phyloP scores from a whole-genome alignment of 2,329 filamentous ascomycete genomes.

The Phyllosticta paracitricarpa region DNA sequence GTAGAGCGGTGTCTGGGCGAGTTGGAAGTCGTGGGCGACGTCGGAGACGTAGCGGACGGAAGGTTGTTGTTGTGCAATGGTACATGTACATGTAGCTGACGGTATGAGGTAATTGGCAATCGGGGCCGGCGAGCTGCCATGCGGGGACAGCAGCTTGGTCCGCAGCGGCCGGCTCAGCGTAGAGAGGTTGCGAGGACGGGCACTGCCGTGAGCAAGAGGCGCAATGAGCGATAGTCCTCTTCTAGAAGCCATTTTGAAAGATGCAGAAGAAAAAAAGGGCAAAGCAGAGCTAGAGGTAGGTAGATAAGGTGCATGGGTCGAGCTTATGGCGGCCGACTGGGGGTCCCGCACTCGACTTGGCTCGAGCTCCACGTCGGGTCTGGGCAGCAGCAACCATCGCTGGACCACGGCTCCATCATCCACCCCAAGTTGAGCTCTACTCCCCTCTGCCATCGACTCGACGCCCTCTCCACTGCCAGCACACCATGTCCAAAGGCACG shows the following conservation, averaged over 20 bases:
- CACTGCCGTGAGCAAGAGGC: constrained; percentile 6
- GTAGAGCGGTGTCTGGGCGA: constrained; percentile 61
- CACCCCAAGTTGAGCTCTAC: background rate
- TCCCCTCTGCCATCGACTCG: background rate
- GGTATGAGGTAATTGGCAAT: constrained; percentile 10
- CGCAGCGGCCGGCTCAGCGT: constrained; percentile 1
- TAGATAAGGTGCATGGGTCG: background rate
- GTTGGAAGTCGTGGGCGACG: constrained; percentile 12
- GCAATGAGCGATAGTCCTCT: constrained; percentile 11
- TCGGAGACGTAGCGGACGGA: constrained; percentile 21
- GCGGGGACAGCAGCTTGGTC: background rate
- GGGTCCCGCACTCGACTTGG: constrained; percentile 2
- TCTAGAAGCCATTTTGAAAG: constrained; percentile 3
- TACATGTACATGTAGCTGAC: background rate
- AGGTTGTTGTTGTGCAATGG: background rate
- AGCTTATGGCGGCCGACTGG: background rate
- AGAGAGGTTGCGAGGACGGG: background rate
- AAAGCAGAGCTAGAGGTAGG: too few relatives aligned
- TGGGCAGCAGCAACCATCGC: background rate
- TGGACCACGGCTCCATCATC: background rate
- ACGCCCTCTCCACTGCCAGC: background rate
- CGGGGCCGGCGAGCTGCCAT: background rate
- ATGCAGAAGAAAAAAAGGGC: background rate
- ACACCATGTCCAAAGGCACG: constrained; percentile 33
- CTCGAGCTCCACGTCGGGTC: constrained; percentile 1